phyloP scores from a whole-genome alignment of 768 basidiomycete genomes.

The Pleurotus citrinopileatus region DNA sequence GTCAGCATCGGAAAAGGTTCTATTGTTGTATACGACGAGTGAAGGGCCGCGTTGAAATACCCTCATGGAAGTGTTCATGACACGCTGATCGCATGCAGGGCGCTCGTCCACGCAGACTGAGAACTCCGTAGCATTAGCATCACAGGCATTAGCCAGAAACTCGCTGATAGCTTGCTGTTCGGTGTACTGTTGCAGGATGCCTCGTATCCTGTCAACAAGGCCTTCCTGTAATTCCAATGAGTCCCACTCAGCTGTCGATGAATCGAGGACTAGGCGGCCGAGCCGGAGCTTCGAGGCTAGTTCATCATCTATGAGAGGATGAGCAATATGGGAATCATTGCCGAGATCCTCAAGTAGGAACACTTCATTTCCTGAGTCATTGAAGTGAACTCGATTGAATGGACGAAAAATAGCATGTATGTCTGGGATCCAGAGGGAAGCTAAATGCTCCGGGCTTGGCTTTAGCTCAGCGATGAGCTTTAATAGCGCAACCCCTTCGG shows the following conservation, averaged over 20 bases:
- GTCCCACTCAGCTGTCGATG: not conserved
- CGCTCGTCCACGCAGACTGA: constrained; percentile 35
- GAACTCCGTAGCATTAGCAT: constrained; percentile 45
- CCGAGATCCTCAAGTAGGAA: constrained; percentile 18
- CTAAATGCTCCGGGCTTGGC: constrained; percentile 20
- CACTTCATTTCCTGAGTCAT: constrained; percentile 36
- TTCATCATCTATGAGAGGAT: constrained; percentile 27
- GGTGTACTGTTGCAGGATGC: constrained; percentile 39
- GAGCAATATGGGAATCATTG: constrained; percentile 22
- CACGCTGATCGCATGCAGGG: not conserved
- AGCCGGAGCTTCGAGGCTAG: constrained; percentile 29
- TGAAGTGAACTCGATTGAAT: constrained; percentile 29
- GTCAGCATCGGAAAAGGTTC: constrained; percentile 36
- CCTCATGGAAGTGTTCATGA: constrained; percentile 33
- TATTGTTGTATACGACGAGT: constrained; percentile 43
- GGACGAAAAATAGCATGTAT: constrained; percentile 22
- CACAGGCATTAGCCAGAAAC: constrained; percentile 52
- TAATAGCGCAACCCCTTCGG: constrained; percentile 27
- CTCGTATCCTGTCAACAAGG: constrained; percentile 38
- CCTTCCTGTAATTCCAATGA: constrained; percentile 36
- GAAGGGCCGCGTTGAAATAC: constrained; percentile 32
- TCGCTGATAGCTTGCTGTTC: constrained; percentile 43
- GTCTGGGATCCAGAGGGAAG: constrained; percentile 34
- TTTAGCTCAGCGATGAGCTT: constrained; percentile 20
- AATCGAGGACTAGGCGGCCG: constrained; percentile 28